Evolutionary conservation across 768 basidiomycete species (phyloP).

Genomic region (Rhodotorula toruloides): DNA sequence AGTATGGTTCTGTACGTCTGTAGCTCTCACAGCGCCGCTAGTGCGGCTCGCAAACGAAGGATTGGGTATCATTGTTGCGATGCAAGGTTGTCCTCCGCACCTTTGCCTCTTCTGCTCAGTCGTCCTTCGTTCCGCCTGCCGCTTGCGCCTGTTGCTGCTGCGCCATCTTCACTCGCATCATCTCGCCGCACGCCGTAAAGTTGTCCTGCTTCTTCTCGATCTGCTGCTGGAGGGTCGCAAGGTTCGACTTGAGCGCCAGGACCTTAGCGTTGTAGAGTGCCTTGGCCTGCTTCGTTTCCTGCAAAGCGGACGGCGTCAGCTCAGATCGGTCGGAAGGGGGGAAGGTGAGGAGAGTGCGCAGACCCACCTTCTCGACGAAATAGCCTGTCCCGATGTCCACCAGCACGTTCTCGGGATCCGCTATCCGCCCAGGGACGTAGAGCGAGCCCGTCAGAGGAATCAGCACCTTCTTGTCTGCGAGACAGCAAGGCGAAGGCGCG

Average conservation of each 20-base stretch:
- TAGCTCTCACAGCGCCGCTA: neutral
- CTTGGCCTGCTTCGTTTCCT: constrained; percentile 75
- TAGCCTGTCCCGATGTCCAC: constrained; percentile 96
- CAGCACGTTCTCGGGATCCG: constrained; percentile 76
- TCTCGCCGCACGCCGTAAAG: constrained; percentile 29
- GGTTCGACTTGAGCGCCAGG: constrained; percentile 71
- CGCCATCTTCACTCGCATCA: constrained; percentile 33
- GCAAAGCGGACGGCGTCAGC: constrained; percentile 7
- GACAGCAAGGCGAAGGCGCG: neutral
- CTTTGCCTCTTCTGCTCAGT: neutral
- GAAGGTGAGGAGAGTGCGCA: neutral
- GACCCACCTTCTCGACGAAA: constrained; percentile 80
- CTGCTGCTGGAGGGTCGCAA: constrained; percentile 80
- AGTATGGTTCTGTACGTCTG: neutral
- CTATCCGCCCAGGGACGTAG: constrained; percentile 86
- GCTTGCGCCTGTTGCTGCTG: constrained; percentile 23
- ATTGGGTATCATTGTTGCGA: no score
- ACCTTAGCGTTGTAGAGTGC: constrained; percentile 77
- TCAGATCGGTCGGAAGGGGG: neutral
- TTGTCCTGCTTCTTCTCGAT: constrained; percentile 81
- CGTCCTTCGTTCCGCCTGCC: neutral
- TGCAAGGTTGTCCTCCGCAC: no score
- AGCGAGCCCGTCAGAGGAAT: constrained; percentile 91
- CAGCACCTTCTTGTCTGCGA: constrained; percentile 73
- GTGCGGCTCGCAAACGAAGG: no score